Base-by-base conservation (phyloP, 345 rosid species). In the Punica granatum region DNA sequence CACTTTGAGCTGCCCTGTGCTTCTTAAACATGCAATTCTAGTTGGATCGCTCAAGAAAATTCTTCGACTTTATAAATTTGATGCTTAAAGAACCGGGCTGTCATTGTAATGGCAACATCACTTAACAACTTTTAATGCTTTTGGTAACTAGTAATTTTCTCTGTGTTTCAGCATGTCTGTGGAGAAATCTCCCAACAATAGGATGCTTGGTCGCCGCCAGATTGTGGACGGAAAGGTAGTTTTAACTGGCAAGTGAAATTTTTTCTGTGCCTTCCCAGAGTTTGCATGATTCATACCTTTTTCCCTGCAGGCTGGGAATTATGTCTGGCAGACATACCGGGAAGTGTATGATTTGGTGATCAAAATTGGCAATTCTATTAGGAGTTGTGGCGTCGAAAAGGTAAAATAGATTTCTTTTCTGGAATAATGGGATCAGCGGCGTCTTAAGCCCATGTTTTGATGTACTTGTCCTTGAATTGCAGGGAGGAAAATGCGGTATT, bases 401-500 rank as follows among this genome's bases (percentile, higher is more conserved):
- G 99, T 95, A 81, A 82, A 16, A 21, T n/a, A 58, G 26, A 67
- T 49, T 43, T 69, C 32, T 18, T 63, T 54, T 23, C 18, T 28
- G 23, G 8, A 25, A 3, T 37, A 1, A 16, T 37, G 16, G 23
- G 31, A 19, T 6, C 19, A 19, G 25, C 14, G 0, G 6, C 23
- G 4, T 58, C 18, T 28, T 4, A 26, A 10, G n/a, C 12, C 35
- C 39, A 34, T 48, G 26, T 5, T 62, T 48, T 72, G 30, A 35
- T 72, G 70, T 37, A 14, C 28, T 63, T 37, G 16, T 37, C 74
- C 67, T 34, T 58, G 33, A 69, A 69, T 61, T 68, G 23, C 75
- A 95, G 98, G 83, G 90, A 49, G 92, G 73, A 2, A 90, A 84
- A 74, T 95, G 98, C 74, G 99, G 99, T 58, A 90, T 95, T 71